Conservation (phyloP, 75 land plant species). For the Adiantum capillusveneris region DNA sequence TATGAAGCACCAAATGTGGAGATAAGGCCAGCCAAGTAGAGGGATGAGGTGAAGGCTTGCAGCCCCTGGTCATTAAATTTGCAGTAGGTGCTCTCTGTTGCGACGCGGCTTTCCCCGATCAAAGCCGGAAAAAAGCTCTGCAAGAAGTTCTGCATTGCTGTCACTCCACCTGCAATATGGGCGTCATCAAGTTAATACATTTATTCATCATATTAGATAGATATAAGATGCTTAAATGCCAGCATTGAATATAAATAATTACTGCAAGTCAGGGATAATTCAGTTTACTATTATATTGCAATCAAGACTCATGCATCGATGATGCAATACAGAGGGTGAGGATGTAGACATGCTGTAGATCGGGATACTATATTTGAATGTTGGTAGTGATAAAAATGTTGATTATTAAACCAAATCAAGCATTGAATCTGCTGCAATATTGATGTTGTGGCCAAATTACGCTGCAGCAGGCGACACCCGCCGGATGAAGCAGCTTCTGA, state of each 20-base stretch:
- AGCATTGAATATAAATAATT: neutral
- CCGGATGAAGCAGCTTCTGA: too few relatives aligned
- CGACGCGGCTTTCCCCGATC: neutral
- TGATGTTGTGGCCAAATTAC: too few relatives aligned
- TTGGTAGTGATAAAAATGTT: too few relatives aligned
- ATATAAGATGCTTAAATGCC: neutral
- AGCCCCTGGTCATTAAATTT: conserved; percentile 36
- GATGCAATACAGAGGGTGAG: too few relatives aligned
- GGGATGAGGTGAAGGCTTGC: conserved; percentile 40
- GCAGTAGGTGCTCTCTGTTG: conserved; percentile 42
- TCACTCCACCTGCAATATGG: conserved; percentile 32
- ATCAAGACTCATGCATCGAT: too few relatives aligned
- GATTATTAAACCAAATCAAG: too few relatives aligned
- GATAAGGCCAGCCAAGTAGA: conserved; percentile 37
- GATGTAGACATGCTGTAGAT: too few relatives aligned
- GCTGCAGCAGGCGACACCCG: too few relatives aligned
- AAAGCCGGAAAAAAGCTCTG: conserved; percentile 28
- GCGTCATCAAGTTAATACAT: neutral
- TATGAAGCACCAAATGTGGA: conserved; percentile 35
- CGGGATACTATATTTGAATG: too few relatives aligned
- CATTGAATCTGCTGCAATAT: too few relatives aligned
- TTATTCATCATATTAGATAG: too few relatives aligned
- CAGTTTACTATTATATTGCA: neutral
- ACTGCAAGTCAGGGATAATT: conserved; percentile 2
- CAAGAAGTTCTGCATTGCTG: conserved; percentile 32